Base-by-base conservation (phyloP, 176 grass and related monocot species). In the Bromus sterilis region DNA sequence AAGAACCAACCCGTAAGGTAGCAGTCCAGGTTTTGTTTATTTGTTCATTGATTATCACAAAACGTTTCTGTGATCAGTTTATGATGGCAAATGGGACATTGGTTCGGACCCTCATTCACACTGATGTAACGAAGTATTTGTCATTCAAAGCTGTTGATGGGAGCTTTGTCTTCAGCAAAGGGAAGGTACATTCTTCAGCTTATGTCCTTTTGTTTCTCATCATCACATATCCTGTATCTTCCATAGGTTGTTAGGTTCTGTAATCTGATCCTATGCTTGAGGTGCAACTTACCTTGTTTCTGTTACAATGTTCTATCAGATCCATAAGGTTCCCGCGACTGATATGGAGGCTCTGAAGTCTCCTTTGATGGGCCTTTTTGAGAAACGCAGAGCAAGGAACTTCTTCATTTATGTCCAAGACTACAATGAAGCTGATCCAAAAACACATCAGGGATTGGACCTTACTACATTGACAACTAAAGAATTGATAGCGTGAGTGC, bases 61-160 rank as follows among this genome's bases (percentile, higher is more conserved):
- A 7, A 43, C 34, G 12, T 78, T 85, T 90, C 1, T 71, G 6
- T 89, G 59, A 51, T 57, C 86, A 97, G 94, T 94, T 94, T 82
- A 97, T 94, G 89, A 97, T 97, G 94, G 94, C 94, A 80, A 97
- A 94, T 82, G 94, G 92, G 35, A 97, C 77, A 63, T 90, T 97
- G 89, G 91, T 97, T 51, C 89, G 91, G 42, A 90, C 89, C 56
- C 89, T 97, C 64, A 92, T 94, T 73, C 92, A 93, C 78, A 97
- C 95, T 75, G 75, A 91, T 46, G 95, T 97, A 14, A 93, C 92
- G 21, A 97, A 94, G 80, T 97, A 97, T 61, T 81, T 97, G 40
- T 91, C 90, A 58, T 97, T 97, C 74, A 97, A 97, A 88, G 90
- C 92, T 76, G 90, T 94, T 56, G 92, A 97, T 87, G 94, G 94